A percentile compares a stretch with the other conserved stretches of the same genome.
Conservation (phyloP, 2,329 filamentous ascomycete species). For the Aureobasidium sp. region DNA sequence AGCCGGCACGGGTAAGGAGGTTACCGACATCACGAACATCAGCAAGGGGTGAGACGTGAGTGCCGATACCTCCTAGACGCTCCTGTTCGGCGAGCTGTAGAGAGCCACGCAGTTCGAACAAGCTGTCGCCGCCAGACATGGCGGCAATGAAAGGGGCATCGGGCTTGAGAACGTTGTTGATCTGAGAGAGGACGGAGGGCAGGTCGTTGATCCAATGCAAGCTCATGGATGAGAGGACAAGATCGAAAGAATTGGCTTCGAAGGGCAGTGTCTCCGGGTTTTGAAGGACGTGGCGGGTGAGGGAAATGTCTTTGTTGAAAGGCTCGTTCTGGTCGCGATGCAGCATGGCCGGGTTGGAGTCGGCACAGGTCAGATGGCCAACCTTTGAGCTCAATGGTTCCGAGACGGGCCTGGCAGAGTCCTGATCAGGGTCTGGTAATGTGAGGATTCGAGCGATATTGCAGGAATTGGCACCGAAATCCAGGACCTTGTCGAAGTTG, state of each 20-base stretch:
- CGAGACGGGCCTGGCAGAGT: slow-evolving; percentile 50
- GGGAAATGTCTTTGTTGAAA: slow-evolving; percentile 65
- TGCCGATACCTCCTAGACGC: slow-evolving; percentile 79
- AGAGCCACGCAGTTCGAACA: slow-evolving; percentile 88
- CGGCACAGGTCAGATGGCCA: slow-evolving; percentile 66
- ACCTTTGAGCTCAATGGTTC: slow-evolving; percentile 64
- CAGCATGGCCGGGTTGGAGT: slow-evolving; percentile 69
- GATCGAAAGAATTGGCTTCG: slow-evolving; percentile 68
- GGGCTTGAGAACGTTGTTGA: slow-evolving; percentile 80
- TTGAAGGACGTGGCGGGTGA: slow-evolving; percentile 66
- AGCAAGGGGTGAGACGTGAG: slow-evolving; percentile 82
- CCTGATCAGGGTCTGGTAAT: slow-evolving; percentile 51
- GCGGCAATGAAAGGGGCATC: slow-evolving; percentile 88
- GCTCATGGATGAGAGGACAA: slow-evolving; percentile 79
- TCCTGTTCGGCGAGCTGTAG: slow-evolving; percentile 90
- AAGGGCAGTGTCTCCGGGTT: slow-evolving; percentile 71
- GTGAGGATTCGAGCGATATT: slow-evolving; percentile 81
- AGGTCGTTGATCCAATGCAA: slow-evolving; percentile 98
- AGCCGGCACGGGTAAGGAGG: slow-evolving; percentile 75
- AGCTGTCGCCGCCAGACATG: slow-evolving; percentile 91
- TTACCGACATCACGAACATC: slow-evolving; percentile 89
- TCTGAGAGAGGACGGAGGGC: slow-evolving; percentile 71
- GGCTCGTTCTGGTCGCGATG: slow-evolving; percentile 67
- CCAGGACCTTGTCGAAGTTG: slow-evolving; percentile 71
- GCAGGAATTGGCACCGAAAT: slow-evolving; percentile 92